Evolutionary conservation across 768 basidiomycete species (phyloP), one percentile per base, ranked within the genome.

Genomic region (Melanogaster broomeanus): DNA sequence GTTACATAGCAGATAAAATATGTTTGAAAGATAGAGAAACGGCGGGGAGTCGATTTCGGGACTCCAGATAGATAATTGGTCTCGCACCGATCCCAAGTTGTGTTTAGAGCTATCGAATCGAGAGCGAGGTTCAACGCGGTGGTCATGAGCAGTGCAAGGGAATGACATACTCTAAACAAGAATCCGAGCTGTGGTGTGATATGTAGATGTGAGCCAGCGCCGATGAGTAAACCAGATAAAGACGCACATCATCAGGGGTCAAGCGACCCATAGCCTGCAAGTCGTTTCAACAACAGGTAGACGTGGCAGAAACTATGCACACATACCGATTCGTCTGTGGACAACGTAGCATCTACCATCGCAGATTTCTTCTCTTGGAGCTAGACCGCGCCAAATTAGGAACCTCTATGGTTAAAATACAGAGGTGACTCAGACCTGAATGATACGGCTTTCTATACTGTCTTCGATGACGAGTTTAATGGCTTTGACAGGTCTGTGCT

Each of bases 321-420:
- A 70, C 84, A 13, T 61, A 87, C 88, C 40, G 85, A 87, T 56
- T 90, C 89, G 62, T 93, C 91, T 4, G 87, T 71, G 4, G 89
- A 90, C 18, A 93, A 69, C 0, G 93, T 92, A 15, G 91, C 91
- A 62, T 92, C 87, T 3, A 95, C 84, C 94, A 97, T 96, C 0
- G 93, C 93, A 34, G 87, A 82, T 68, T 99, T 99, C 76, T 98
- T 97, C 70, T 97, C 93, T 72, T 98, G 94, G n/a, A 96, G 74
- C 83, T 88, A 51, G 25, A 28, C 1, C 16, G 12, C 34, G 12
- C 45, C 11, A 56, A 25, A n/a, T 50, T 30, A 45, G 42, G 18
- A 8, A 50, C n/a, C 37, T 37, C 11, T 18, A 38, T 37, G 12
- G 28, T 3, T 31, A 27, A 6, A 4, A 39, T 42, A 34, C 13